Conservation (phyloP, 192 early-diverging fungal species). For the Jimgerdemannia flammicorona region DNA sequence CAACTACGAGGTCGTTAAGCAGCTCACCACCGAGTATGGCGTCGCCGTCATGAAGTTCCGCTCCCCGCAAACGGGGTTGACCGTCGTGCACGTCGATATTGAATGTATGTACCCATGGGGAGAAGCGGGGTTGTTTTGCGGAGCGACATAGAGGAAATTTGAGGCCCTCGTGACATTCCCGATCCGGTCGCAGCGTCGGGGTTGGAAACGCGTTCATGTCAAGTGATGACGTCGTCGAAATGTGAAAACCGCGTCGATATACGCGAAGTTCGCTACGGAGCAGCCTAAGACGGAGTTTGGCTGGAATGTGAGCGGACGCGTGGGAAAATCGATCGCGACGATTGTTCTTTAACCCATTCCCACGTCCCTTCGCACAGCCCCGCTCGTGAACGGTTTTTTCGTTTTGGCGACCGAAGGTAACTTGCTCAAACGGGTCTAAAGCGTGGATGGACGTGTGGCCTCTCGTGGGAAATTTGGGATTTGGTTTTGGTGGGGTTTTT, state of each 20-base stretch:
- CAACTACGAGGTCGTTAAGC: conserved; percentile 40
- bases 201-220: too few relatives aligned
- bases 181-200: too few relatives aligned
- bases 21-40: conserved; percentile 41
- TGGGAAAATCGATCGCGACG: conserved; percentile 1
- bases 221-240: too few relatives aligned
- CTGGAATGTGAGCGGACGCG: neutral
- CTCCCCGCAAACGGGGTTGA: conserved; percentile 47
- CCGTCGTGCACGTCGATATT: conserved; percentile 45
- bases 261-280: too few relatives aligned
- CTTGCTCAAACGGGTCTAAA: neutral
- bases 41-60: conserved; percentile 48
- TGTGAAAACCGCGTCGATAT: too few relatives aligned
- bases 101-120: conserved; percentile 34
- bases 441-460: neutral
- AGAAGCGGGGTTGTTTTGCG: neutral
- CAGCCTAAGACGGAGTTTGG: neutral
- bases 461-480: neutral
- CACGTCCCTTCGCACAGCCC: conserved; percentile 28
- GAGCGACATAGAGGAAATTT: too few relatives aligned
- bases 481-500: neutral
- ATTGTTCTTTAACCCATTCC: neutral
- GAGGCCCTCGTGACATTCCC: too few relatives aligned
- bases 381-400: conserved; percentile 56
- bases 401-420: conserved; percentile 55